Base-by-base conservation (phyloP, 2,329 filamentous ascomycete genomes). In the Cordyceps cateniannulata region DNA sequence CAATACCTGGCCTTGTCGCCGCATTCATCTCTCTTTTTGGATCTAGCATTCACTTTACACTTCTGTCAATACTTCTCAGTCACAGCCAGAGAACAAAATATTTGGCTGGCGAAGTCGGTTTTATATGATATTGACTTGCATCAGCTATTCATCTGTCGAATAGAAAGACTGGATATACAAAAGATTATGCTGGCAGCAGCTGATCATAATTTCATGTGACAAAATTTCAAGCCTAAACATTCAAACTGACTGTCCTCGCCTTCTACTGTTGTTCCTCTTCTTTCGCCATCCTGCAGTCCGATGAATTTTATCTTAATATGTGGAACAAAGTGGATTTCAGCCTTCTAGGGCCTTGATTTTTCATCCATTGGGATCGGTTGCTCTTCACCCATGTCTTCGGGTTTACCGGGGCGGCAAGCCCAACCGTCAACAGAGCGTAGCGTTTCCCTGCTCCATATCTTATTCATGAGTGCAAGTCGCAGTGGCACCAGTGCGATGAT, bases 401-500 rank as follows among this genome's bases (percentile, higher is more conserved):
- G 81, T 7, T 77, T 80, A 1, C 81, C 81, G 48, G 80, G 76
- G 25, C 77, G 76, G 63, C 81, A 84, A 16, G 77, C 76, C 76
- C 76, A 79, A 5, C 70, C 73, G 64, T 80, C 77, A 18, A 79
- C 75, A 61, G 70, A 70, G 38, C 70, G 68, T 53, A 88, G 73
- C 8, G 82, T 83, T 64, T 86, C 83, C 49, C 77, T 76, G 20
- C 75, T 77, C 85, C 85, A 88, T 59, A 85, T 73, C 54, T 71
- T 76, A 62, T 82, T 84, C 83, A 88, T 87, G 14, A 86, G 59
- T 18, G 81, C 73, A 9, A 88, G 69, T 12, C 85, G 75, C n/a
- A 85, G 75, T 0, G 85, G 85, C 1, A 88, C 85, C n/a, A 87
- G 70, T 6, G 81, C 77, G 58, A 87, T 83, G 62, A 88, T 86